A percentile compares a stretch with the other conserved stretches of the same genome.
Evolutionary conservation across 805 yeast genomes (phyloP).

Genomic region (Candida chilensis): DNA sequence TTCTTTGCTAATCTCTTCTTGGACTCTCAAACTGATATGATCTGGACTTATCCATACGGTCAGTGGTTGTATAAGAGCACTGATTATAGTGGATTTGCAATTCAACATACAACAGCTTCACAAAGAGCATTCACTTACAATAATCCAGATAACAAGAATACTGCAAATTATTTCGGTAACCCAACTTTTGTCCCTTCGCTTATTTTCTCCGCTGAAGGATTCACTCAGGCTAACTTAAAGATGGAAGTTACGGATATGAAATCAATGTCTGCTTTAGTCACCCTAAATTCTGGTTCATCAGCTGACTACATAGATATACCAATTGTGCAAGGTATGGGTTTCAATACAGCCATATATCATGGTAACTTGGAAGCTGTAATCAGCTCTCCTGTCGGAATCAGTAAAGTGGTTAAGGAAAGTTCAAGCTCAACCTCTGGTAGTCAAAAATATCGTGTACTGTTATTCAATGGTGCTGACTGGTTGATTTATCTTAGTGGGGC

Average conservation of each 20-base stretch:
- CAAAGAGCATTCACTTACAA: slow-evolving; percentile 37
- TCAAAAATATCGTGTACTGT: slow-evolving; percentile 26
- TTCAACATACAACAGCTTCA: slow-evolving; percentile 42
- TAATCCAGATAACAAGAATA: slow-evolving; percentile 34
- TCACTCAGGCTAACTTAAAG: slow-evolving; percentile 24
- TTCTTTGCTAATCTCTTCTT: slow-evolving; percentile 61
- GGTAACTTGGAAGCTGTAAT: slow-evolving; percentile 37
- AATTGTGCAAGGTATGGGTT: slow-evolving; percentile 54
- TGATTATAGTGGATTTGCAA: slow-evolving; percentile 47
- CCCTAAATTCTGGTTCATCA: slow-evolving; percentile 19
- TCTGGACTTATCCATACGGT: slow-evolving; percentile 61
- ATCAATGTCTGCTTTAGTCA: slow-evolving; percentile 40
- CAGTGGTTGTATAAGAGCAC: slow-evolving; percentile 40
- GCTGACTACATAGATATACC: slow-evolving; percentile 35
- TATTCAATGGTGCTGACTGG: slow-evolving; percentile 38
- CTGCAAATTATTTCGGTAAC: slow-evolving; percentile 39
- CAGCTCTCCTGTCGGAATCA: slow-evolving; percentile 36
- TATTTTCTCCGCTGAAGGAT: slow-evolving; percentile 43
- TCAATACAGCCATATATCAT: slow-evolving; percentile 40
- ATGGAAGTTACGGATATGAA: slow-evolving; percentile 37
- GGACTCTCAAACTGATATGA: slow-evolving; percentile 41
- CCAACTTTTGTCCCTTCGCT: slow-evolving; percentile 49
- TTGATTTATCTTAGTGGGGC: slow-evolving; percentile 33
- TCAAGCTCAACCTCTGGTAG: slow-evolving; percentile 16
- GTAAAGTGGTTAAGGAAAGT: slow-evolving; percentile 21